Base-by-base conservation (phyloP, 2,329 filamentous ascomycete genomes). In the Chaetomiaceae sp. region DNA sequence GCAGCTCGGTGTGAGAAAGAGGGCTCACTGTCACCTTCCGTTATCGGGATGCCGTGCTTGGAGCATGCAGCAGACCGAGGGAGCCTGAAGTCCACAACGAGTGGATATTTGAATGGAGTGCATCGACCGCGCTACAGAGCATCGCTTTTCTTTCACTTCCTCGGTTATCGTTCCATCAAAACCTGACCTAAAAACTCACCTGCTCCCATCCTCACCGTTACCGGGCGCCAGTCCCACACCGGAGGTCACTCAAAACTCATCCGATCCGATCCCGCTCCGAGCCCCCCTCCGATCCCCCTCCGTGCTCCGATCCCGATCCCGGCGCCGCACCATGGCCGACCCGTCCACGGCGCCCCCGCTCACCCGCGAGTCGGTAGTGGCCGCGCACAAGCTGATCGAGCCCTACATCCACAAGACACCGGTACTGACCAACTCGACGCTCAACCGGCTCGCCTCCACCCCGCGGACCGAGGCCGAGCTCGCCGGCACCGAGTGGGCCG, bases 341-440 rank as follows among this genome's bases (percentile, higher is more conserved):
- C 68, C 75, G 7, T 69, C 72, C 6, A 78, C 75, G 20, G 75
- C 77, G 47, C 81, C 76, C 6, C 86, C 87, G 3, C 79, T 96
- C 20, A 89, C 83, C 17, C 84, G 89, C 42, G 71, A 75, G 47
- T 91, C 88, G 14, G 84, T 97, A 34, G 65, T 82, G 48, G 76
- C 76, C 22, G 92, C 92, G 4, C 86, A 90, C 73, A 70, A 76
- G 43, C 78, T 89, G 47, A 90, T 97, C 68, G 77, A 81, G 64
- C 77, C 80, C 1, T 82, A 89, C 72, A 81, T 97, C 67, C 89
- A 96, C 75, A 78, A 75, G 63, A 97, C 92, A 7, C 91, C 91
- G 2, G 83, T 95, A 25, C 75, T 92, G 8, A 95, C 90, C 53
- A 91, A 85, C 71, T 77, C 77, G 19, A 91, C 89, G 0, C 79